These are phyloP conservation scores for Amanita polypyramis DNA, from an alignment of 768 basidiomycete genomes.

Conservation along the genomic window DNA sequence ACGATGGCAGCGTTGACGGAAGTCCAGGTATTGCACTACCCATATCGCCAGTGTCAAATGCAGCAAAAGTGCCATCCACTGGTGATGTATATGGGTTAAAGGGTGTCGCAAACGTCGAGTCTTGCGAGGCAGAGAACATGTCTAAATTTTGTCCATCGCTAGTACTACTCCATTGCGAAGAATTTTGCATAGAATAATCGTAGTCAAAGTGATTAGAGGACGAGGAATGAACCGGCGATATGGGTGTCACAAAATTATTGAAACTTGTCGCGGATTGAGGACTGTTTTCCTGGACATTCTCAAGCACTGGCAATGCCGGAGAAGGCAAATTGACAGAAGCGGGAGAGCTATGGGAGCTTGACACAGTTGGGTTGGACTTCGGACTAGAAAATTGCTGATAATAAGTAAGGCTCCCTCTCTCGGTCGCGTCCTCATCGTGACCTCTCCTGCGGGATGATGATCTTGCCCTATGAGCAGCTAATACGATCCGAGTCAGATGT, in stretches of 20 bases:
- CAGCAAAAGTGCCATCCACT: slow-evolving; percentile 29
- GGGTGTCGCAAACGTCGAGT: slow-evolving; percentile 31
- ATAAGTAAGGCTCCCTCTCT: slow-evolving; percentile 30
- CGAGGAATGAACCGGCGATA: slow-evolving; percentile 41
- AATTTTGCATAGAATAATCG: slow-evolving; percentile 33
- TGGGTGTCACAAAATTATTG: slow-evolving; percentile 36
- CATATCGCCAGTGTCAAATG: slow-evolving; percentile 30
- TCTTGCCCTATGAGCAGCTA: slow-evolving; percentile 56
- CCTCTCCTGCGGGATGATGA: slow-evolving; percentile 70
- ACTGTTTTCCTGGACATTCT: slow-evolving; percentile 41
- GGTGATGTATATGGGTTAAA: slow-evolving; percentile 32
- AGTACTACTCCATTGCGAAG: slow-evolving; percentile 36
- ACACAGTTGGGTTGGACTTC: slow-evolving; percentile 26
- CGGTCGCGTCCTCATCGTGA: slow-evolving; percentile 51
- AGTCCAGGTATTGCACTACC: slow-evolving; percentile 27
- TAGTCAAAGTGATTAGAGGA: slow-evolving; percentile 51
- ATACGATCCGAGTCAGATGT: slow-evolving; percentile 11
- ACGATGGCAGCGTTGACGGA: slow-evolving; percentile 48
- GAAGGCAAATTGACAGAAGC: slow-evolving; percentile 65
- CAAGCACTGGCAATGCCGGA: slow-evolving; percentile 44
- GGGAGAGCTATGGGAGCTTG: slow-evolving; percentile 68
- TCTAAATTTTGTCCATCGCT: slow-evolving; percentile 29
- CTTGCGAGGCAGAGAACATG: slow-evolving; percentile 32
- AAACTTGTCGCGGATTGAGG: slow-evolving; percentile 39
- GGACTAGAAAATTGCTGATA: slow-evolving; percentile 52